phyloP scores from a whole-genome alignment of 345 rosid species.

The Draba incana region DNA sequence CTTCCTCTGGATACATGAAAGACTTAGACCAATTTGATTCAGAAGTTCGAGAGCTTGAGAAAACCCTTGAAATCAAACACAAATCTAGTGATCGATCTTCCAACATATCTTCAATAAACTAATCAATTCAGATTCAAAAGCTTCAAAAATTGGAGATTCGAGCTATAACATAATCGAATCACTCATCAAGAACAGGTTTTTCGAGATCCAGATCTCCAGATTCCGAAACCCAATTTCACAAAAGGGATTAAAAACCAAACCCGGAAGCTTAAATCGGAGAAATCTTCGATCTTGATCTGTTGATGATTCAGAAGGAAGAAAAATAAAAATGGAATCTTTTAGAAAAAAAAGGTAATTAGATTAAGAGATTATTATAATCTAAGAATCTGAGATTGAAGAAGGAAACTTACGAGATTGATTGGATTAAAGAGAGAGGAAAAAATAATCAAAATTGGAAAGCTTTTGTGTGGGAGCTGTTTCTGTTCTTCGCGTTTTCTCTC shows the following conservation, averaged over 20 bases:
- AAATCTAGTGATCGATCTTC: slow-evolving; percentile 64
- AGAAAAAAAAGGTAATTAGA: slow-evolving; percentile 23
- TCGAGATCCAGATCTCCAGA: slow-evolving; percentile 52
- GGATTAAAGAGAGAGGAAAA: slow-evolving; percentile 51
- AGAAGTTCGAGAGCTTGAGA: slow-evolving; percentile 66
- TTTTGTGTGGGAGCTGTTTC: slow-evolving; percentile 36
- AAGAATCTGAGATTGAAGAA: slow-evolving; percentile 34
- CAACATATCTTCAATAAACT: slow-evolving; percentile 55
- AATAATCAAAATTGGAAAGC: slow-evolving; percentile 20
- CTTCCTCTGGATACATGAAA: slow-evolving; percentile 52
- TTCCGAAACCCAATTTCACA: slow-evolving; percentile 28
- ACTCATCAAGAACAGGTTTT: slow-evolving; percentile 20
- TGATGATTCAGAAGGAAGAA: slow-evolving; percentile 25
- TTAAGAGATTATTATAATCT: slow-evolving; percentile 19
- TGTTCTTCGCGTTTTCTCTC: slow-evolving; percentile 52
- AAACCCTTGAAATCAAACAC: slow-evolving; percentile 59
- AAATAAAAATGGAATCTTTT: not conserved
- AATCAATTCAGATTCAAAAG: not conserved
- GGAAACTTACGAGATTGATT: slow-evolving; percentile 58
- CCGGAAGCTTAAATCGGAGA: slow-evolving; percentile 23
- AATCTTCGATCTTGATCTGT: slow-evolving; percentile 51
- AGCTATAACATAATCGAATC: slow-evolving; percentile 14
- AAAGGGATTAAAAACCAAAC: slow-evolving; percentile 20
- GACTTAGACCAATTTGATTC: slow-evolving; percentile 59
- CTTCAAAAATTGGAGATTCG: slow-evolving; percentile 5